These are phyloP conservation scores for Saturnispora zaruensis DNA, from an alignment of 805 yeast genomes.

Conservation along the genomic window DNA sequence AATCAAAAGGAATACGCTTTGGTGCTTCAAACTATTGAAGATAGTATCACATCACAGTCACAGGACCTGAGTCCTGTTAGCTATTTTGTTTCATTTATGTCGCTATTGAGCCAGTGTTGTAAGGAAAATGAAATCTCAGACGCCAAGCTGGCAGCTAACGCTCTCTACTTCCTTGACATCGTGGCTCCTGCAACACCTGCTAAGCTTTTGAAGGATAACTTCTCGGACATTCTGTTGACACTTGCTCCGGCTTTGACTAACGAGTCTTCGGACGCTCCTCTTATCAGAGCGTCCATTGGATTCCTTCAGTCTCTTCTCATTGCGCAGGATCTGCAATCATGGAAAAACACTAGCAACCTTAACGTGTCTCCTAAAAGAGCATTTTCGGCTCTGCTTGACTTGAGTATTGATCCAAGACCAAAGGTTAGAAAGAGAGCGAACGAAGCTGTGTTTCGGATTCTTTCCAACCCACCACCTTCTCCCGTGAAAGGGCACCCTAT, in stretches of 20 bases:
- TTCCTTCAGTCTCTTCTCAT: conserved; percentile 69
- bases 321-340: conserved; percentile 72
- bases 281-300: conserved; percentile 77
- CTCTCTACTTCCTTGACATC: conserved; percentile 75
- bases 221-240: conserved; percentile 67
- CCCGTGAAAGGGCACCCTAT: conserved; percentile 77
- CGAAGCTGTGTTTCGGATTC: conserved; percentile 67
- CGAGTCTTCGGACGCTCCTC: conserved; percentile 66
- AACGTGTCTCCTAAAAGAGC: conserved; percentile 74
- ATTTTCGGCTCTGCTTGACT: conserved; percentile 63
- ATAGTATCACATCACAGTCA: conserved; percentile 62
- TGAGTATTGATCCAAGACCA: conserved; percentile 83
- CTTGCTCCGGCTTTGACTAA: conserved; percentile 74
- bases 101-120: conserved; percentile 70
- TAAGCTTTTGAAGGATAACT: conserved; percentile 60
- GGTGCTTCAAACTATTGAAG: conserved; percentile 84
- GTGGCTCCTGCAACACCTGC: conserved; percentile 68
- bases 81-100: conserved; percentile 75
- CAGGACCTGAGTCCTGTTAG: conserved; percentile 62
- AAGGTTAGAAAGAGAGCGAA: conserved; percentile 92
- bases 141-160: conserved; percentile 56
- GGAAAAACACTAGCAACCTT: conserved; percentile 51
- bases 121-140: conserved; percentile 47
- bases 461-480: conserved; percentile 59
- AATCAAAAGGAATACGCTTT: conserved; percentile 82